Evolutionary conservation across 768 basidiomycete species (phyloP), one percentile per base, ranked within the genome.

Genomic region (Leccinum pellstonianum): DNA sequence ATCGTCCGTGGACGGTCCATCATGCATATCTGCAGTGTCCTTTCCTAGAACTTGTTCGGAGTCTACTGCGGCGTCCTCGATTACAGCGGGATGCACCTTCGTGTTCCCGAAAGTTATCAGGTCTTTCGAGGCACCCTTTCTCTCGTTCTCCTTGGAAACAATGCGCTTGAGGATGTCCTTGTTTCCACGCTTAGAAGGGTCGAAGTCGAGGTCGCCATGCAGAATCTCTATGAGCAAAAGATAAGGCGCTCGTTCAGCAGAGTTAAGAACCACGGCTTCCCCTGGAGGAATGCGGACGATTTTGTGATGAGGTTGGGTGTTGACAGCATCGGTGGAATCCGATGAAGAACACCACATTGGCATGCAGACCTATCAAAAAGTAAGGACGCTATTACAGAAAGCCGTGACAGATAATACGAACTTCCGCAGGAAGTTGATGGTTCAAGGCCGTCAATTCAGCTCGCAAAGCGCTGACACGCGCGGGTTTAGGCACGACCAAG

Each of bases 201-300:
- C 91, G 70, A 99, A 98, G 71, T 96, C 91, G 35, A 99, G 82
- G 66, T 98, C 96, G 33, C 86, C 87, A 61, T 86, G 84, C 31
- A 98, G 80, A 49, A 98, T 88, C 74, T 99, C 97, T 59, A 98
- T 84, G 61, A 95, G 81, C 23, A 99, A 83, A 19, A 99, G 81
- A 71, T 92, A 99, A 5, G 97, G 97, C 0, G 94, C 95, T 37
- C 91, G 84, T 74, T 99, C 95, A 3, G 97, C 97, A 19, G 96
- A 98, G 71, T 99, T 99, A 27, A 99, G 82, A 10, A 98, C 97
- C 49, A 98, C 97, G 58, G 93, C 91, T 77, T 99, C 97, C 14
- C 95, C 93, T 3, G 97, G 96, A 11, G 96, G 95, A 68, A 99
- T 96, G 63, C 97, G 87, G 54, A 98, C 95, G 54, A 99, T 93